phyloP scores from a whole-genome alignment of 495 filamentous ascomycete species.

The Penicillium mononematosum region DNA sequence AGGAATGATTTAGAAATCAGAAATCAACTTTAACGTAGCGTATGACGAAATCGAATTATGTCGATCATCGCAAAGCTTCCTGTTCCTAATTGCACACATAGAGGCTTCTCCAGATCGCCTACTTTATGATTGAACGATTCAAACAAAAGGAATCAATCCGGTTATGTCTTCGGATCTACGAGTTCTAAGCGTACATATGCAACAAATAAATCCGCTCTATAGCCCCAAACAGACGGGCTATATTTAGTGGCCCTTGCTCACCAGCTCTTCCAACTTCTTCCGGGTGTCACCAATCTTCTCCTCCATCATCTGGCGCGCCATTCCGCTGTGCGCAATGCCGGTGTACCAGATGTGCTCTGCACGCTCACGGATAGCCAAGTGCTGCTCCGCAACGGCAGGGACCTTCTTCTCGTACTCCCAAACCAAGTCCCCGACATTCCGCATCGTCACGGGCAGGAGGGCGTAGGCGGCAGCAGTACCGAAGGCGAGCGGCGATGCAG shows the following conservation, averaged over 20 bases:
- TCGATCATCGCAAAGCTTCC: conserved; percentile 14
- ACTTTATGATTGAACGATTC: conserved; percentile 5
- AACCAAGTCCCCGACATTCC: conserved; percentile 76
- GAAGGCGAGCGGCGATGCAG: conserved; percentile 65
- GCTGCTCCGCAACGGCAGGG: conserved; percentile 74
- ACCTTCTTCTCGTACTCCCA: conserved; percentile 90
- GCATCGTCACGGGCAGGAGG: conserved; percentile 74
- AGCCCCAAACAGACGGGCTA: conserved; percentile 14
- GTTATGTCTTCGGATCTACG: conserved; percentile 34
- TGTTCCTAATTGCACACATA: background rate
- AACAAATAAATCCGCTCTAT: conserved; percentile 23
- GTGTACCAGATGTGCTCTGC: conserved; percentile 68
- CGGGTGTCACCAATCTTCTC: conserved; percentile 71
- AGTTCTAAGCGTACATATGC: conserved; percentile 38
- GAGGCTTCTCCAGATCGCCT: background rate
- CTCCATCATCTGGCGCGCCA: conserved; percentile 70
- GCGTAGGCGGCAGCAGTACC: conserved; percentile 72
- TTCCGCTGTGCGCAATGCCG: conserved; percentile 65
- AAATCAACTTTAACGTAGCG: conserved; percentile 19
- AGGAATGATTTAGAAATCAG: background rate
- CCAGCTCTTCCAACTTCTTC: conserved; percentile 79
- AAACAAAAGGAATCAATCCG: conserved; percentile 32
- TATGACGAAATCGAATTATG: conserved; percentile 20
- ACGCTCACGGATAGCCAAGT: conserved; percentile 63
- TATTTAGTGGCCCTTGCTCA: conserved; percentile 73